Evolutionary conservation across 1,284 basidiomycete species (phyloP).

Genomic region (Ganoderma meredithae): DNA sequence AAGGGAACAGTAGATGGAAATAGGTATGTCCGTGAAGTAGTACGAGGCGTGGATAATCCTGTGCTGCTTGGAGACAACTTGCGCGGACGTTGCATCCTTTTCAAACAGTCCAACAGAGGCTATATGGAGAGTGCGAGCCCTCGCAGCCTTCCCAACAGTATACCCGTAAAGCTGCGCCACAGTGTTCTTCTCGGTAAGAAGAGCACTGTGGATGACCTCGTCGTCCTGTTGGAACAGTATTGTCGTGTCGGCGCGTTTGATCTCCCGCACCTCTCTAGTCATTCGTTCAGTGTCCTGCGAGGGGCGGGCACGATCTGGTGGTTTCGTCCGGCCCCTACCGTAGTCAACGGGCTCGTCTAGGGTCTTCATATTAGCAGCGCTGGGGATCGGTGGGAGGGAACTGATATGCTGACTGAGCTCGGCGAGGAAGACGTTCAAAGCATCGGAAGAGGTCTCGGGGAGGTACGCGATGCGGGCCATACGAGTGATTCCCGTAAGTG

Average conservation of each 20-base stretch:
- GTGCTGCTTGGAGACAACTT: conserved; percentile 59
- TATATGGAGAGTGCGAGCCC: conserved; percentile 72
- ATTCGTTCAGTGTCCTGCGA: conserved; percentile 48
- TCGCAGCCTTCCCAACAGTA: conserved; percentile 65
- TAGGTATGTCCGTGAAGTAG: conserved; percentile 64
- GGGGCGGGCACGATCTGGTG: conserved; percentile 34
- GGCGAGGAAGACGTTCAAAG: conserved; percentile 60
- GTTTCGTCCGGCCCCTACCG: conserved; percentile 48
- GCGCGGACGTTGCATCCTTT: conserved; percentile 43
- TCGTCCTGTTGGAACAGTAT: conserved; percentile 61
- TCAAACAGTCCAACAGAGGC: conserved; percentile 58
- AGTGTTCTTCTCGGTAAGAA: conserved; percentile 71
- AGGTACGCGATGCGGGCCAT: conserved; percentile 68
- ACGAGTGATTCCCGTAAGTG: conserved; percentile 59
- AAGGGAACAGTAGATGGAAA: conserved; percentile 65
- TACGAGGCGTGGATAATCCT: conserved; percentile 64
- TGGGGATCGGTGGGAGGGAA: conserved; percentile 41
- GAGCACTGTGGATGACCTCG: conserved; percentile 60
- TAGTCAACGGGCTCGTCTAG: conserved; percentile 63
- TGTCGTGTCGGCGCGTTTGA: conserved; percentile 43
- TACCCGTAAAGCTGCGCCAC: conserved; percentile 75
- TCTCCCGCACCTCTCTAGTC: conserved; percentile 49
- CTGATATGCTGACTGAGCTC: conserved; percentile 52
- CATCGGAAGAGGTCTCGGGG: conserved; percentile 57
- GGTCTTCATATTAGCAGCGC: conserved; percentile 42